These are phyloP conservation scores for Kwoniella sp. DNA, from an alignment of 768 basidiomycete species.

Conservation along the genomic window DNA sequence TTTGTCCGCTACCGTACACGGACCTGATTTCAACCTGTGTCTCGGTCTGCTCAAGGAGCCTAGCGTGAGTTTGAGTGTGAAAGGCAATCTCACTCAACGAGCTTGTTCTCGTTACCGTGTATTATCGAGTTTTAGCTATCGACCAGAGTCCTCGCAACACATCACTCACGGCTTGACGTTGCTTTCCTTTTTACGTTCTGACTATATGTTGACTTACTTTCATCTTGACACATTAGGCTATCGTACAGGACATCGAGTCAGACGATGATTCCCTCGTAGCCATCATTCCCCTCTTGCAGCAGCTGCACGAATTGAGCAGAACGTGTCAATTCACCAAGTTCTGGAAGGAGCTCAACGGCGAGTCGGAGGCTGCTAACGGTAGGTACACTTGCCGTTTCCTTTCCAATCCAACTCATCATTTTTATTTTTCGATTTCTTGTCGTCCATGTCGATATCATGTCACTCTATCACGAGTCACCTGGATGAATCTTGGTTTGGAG, in stretches of 20 bases:
- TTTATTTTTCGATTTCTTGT: too few relatives aligned
- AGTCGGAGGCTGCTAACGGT: conserved; percentile 47
- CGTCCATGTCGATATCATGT: background rate
- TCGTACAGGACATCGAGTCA: conserved; percentile 50
- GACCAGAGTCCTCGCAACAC: too few relatives aligned
- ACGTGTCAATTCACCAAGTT: conserved; percentile 51
- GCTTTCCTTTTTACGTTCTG: too few relatives aligned
- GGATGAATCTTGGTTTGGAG: too few relatives aligned
- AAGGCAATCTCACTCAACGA: too few relatives aligned
- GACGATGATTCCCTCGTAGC: conserved; percentile 45
- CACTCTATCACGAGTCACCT: background rate
- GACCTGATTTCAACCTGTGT: conserved; percentile 90
- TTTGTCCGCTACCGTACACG: conserved; percentile 61
- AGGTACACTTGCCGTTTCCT: conserved; percentile 15
- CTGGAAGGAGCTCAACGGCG: conserved; percentile 47
- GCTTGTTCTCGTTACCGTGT: too few relatives aligned
- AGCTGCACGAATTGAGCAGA: conserved; percentile 44
- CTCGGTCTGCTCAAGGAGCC: conserved; percentile 66
- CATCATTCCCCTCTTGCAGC: conserved; percentile 45
- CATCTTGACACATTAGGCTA: conserved; percentile 26
- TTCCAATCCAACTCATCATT: too few relatives aligned
- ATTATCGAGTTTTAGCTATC: too few relatives aligned
- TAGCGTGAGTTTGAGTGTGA: conserved; percentile 38
- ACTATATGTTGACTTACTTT: background rate
- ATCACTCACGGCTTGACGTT: too few relatives aligned